Conservation (phyloP, 495 filamentous ascomycete genomes). For the Parathielavia appendiculata region DNA sequence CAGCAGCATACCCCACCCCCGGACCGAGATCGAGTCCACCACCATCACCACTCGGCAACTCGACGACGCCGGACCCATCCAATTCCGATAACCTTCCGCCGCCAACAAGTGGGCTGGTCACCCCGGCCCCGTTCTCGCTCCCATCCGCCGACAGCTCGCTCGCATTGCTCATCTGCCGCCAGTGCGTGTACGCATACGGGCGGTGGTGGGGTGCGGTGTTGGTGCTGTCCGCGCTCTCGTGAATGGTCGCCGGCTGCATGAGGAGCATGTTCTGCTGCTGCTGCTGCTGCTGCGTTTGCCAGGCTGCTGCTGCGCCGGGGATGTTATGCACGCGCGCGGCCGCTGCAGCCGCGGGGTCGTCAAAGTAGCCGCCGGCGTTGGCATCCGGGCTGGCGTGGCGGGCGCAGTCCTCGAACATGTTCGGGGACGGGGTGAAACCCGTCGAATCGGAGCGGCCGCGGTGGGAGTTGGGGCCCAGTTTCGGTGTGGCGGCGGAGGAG, state of each 20-base stretch:
- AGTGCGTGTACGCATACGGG: slow-evolving; percentile 26
- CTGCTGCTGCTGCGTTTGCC: slow-evolving; percentile 1
- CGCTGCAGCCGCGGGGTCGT: slow-evolving; percentile 14
- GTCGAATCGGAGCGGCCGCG: slow-evolving; percentile 25
- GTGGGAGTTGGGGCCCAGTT: not conserved
- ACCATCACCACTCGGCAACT: slow-evolving; percentile 3
- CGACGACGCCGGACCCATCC: slow-evolving; percentile 13
- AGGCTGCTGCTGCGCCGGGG: slow-evolving; percentile 4
- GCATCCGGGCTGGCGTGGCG: slow-evolving; percentile 35
- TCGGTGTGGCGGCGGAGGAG: slow-evolving; percentile 16
- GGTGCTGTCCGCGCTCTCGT: slow-evolving; percentile 32
- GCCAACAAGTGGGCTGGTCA: not conserved
- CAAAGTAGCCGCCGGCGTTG: slow-evolving; percentile 27
- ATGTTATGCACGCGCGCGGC: slow-evolving; percentile 20
- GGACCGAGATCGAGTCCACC: too few species aligned
- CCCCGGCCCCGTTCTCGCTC: slow-evolving; percentile 23
- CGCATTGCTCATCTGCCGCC: slow-evolving; percentile 35
- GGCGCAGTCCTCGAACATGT: slow-evolving; percentile 21
- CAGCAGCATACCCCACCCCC: too few species aligned
- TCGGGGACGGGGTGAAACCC: slow-evolving; percentile 22
- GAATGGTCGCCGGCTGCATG: slow-evolving; percentile 22
- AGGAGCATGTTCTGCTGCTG: slow-evolving; percentile 6
- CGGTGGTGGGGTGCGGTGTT: slow-evolving; percentile 14
- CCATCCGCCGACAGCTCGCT: slow-evolving; percentile 39
- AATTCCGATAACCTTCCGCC: slow-evolving; percentile 8